Percentiles rank a stretch among this genome's conserved stretches.
phyloP scores from a whole-genome alignment of 2,329 filamentous ascomycete genomes.

The Pseudodiploospora longispora region DNA sequence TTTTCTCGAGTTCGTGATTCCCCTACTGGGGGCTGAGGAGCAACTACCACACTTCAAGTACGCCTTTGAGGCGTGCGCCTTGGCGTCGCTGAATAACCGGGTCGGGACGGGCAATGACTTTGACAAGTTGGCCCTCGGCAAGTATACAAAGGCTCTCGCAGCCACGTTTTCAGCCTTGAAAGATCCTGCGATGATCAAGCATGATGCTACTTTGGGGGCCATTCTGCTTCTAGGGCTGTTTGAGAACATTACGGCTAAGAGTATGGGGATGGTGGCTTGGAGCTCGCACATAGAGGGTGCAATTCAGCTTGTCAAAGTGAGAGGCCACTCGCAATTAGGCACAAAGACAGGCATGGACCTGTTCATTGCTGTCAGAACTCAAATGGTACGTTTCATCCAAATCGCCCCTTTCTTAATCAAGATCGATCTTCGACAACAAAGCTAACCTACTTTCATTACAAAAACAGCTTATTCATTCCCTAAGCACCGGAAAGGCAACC shows the following conservation, averaged over 20 bases:
- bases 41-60: conserved; percentile 39
- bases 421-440: too few relatives aligned
- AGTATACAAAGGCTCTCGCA: conserved; percentile 47
- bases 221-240: conserved; percentile 52
- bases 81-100: conserved; percentile 48
- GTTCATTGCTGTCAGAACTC: conserved; percentile 50
- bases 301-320: conserved; percentile 48
- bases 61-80: conserved; percentile 50
- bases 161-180: conserved; percentile 44
- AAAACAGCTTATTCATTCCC: conserved; percentile 50
- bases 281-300: conserved; percentile 55
- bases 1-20: conserved; percentile 50
- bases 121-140: conserved; percentile 32
- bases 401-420: background rate
- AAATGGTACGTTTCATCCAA: conserved; percentile 38
- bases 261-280: conserved; percentile 48
- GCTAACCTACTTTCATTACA: background rate
- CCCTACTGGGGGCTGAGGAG: conserved; percentile 35
- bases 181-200: conserved; percentile 36
- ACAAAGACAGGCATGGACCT: conserved; percentile 45
- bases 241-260: conserved; percentile 50
- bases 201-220: conserved; percentile 49
- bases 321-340: conserved; percentile 44
- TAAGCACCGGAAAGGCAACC: conserved; percentile 43
- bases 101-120: conserved; percentile 24